Conservation (phyloP, 2,329 filamentous ascomycete genomes). For the Verticillium zaregamsianum region DNA sequence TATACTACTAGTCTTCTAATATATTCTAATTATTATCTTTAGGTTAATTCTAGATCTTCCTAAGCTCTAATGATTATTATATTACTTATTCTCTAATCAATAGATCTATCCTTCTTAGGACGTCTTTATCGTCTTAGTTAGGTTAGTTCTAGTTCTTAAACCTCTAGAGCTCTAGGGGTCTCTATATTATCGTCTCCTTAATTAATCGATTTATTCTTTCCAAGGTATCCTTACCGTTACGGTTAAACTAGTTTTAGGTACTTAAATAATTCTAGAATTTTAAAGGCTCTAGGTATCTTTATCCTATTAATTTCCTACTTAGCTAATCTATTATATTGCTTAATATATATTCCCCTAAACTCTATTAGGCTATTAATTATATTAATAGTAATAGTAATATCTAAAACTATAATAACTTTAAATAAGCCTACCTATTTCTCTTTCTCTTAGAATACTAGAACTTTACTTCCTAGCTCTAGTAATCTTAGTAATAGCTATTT, state of each 20-base stretch:
- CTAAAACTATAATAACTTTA: not conserved
- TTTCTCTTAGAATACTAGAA: not conserved
- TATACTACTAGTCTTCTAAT: no score
- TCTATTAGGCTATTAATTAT: not conserved
- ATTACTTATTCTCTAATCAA: no score
- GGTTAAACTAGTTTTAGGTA: not conserved
- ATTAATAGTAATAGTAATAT: not conserved
- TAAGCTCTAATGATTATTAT: no score
- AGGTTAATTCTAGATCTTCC: no score
- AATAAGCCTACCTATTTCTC: not conserved
- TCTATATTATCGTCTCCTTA: no score
- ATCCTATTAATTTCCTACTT: not conserved
- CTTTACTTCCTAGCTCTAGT: not conserved
- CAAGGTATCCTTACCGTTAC: not conserved
- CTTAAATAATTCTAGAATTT: not conserved
- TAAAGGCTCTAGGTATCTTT: fast-evolving
- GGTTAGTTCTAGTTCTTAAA: no score
- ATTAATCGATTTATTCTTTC: not conserved
- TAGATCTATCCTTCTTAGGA: no score
- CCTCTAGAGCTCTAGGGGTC: no score
- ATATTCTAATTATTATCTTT: no score
- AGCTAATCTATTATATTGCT: not conserved
- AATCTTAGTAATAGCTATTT: not conserved
- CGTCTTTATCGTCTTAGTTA: no score
- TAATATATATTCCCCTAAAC: not conserved